Evolutionary conservation across 257 asterid species (phyloP).

Genomic region (Solanum tarapatanum): DNA sequence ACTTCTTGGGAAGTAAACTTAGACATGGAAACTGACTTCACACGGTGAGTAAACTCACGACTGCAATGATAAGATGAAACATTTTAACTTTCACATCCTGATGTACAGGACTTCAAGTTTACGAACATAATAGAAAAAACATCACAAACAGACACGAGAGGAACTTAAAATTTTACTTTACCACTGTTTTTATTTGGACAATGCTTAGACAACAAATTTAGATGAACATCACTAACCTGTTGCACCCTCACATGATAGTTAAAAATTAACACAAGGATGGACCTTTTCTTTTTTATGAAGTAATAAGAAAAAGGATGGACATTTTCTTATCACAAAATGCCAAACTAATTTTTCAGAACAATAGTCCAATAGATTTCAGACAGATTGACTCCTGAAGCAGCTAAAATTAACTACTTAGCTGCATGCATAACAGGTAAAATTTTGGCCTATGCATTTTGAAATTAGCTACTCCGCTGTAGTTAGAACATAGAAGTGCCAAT

Average conservation of each 20-base stretch:
- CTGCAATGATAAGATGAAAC: slow-evolving; percentile 31
- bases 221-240: not conserved
- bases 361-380: not conserved
- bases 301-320: not conserved
- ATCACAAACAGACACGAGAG: not conserved
- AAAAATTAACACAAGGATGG: not conserved
- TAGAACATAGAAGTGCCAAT: not conserved
- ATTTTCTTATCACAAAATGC: not conserved
- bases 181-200: not conserved
- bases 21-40: slow-evolving; percentile 95
- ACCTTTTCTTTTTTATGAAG: not conserved
- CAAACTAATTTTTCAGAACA: not conserved
- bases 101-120: not conserved
- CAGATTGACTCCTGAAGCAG: not conserved
- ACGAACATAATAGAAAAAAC: not conserved
- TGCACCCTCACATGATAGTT: not conserved
- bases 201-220: not conserved
- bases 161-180: not conserved
- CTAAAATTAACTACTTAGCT: not conserved
- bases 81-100: slow-evolving; percentile 1
- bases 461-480: not conserved
- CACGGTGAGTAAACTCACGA: slow-evolving; percentile 98
- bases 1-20: slow-evolving; percentile 87
- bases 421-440: not conserved
- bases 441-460: not conserved